These are phyloP conservation scores for Pseudotsuga menziesii DNA, from an alignment of 75 land plant genomes.

Conservation along the genomic window DNA sequence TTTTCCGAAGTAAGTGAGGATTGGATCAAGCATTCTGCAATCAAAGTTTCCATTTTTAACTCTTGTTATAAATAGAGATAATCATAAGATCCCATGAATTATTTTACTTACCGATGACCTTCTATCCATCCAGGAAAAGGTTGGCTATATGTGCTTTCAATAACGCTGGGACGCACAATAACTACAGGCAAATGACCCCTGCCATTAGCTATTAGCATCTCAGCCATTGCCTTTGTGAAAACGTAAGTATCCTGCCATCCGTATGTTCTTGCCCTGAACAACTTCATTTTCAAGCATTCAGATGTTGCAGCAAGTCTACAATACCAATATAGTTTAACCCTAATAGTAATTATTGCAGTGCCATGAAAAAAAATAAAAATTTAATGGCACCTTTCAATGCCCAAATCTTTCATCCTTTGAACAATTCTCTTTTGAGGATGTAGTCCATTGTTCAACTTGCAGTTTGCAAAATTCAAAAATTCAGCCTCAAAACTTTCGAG, in stretches of 20 bases:
- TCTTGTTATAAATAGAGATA: no score
- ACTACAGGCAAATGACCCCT: constrained; percentile 40
- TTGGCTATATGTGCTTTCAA: constrained; percentile 57
- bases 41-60: no score
- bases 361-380: neutral
- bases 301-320: no score
- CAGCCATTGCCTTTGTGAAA: constrained; percentile 80
- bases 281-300: neutral
- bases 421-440: neutral
- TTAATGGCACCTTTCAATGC: constrained; percentile 28
- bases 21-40: no score
- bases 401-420: constrained; percentile 44
- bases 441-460: no score
- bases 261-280: constrained; percentile 42
- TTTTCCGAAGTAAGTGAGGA: no score
- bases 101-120: constrained; percentile 32
- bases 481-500: constrained; percentile 11
- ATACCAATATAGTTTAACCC: neutral
- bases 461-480: no score
- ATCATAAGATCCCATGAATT: no score
- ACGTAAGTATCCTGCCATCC: constrained; percentile 84
- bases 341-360: neutral
- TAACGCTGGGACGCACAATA: constrained; percentile 61
- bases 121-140: constrained; percentile 86
- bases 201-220: constrained; percentile 45